Base-by-base conservation (phyloP, 805 yeast species). In the Myxozyma vanderwaltii region DNA sequence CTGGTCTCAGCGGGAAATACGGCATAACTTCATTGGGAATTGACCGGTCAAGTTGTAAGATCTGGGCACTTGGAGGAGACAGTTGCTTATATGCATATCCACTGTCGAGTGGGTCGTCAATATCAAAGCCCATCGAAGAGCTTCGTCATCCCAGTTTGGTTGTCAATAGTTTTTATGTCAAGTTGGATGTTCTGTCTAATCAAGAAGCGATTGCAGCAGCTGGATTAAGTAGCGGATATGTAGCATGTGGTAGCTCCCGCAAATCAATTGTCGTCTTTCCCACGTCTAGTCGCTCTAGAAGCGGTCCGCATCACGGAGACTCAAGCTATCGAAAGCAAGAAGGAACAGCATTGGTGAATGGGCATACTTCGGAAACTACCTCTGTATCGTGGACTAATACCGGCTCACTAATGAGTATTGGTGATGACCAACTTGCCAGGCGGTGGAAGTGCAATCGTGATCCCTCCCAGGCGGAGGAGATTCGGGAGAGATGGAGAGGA, bases 11-110 rank as follows among this genome's bases (percentile, higher is more conserved):
- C 27, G 35, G 38, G 7, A 50, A 39, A 6, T 29, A 40, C 33
- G 65, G 65, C 12, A 40, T 61, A 23, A 61, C 65, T 24, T 58
- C 63, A 12, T 15, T 61, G 3, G 57, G 39, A 5, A 27, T 61
- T 19, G 63, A 61, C 21, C 51, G 47, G 15, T 7, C 24, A 4
- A 51, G 50, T 1, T 17, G 41, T 4, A 39, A 49, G 27, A 29
- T 61, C 15, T 58, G 63, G 63, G 56, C 63, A 12, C 33, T 61
- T 26, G 41, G 57, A 12, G 15, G 53, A 12, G 54, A 55, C 21
- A 44, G 43, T 29, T 27, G 44, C 8, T 17, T 61, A 43, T 58
- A 54, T 51, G 54, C 45, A 4, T 61, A 58, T 35, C 41, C 48
- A 33, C 41, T 52, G 4, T 19, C 21, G 12, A 17, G 19, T 31